Base-by-base conservation (phyloP, 768 basidiomycete genomes). In the Boletus edulis region DNA sequence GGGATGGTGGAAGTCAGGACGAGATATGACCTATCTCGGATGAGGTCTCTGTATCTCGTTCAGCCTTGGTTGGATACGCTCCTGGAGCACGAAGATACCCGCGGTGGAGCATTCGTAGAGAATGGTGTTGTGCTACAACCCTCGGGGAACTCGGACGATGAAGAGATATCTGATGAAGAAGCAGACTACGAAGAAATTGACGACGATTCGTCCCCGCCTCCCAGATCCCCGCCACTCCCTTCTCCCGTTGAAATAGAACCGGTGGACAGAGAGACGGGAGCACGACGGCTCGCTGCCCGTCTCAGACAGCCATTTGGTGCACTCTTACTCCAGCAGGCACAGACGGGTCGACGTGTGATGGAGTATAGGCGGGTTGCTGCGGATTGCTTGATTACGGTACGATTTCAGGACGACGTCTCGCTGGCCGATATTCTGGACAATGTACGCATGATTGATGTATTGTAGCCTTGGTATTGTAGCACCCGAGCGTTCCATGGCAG, bases 311-410 rank as follows among this genome's bases (percentile, higher is more conserved):
- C 29, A 32, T 50, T 50, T 7, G 40, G 49, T 4, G 29, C 39
- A 8, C 40, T 50, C 2, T 42, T 50, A 8, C 14, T 50, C 15
- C 22, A 39, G 13, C 27, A 18, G 24, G 17, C n/a, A 6, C 34
- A 24, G 5, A 43, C 27, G n/a, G 8, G 14, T 20, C 17, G 14
- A 29, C 27, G 37, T 2, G n/a, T 22, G 13, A 39, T 40, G 24
- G 57, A 17, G 24, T 56, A 56, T 24, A 55, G 5, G 37, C 43
- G 57, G 3, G 54, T 58, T 3, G 54, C 54, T 8, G 32, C 49
- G 1, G 54, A 58, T 24, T 17, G 22, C 5, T 8, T 15, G 9
- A 51, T 58, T 12, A 51, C 11, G 12, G 38, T 39, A n/a, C 38
- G 15, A 9, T 5, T 39, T 39, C 38, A n/a, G n/a, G 38, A 39